Evolutionary conservation across 176 grass and related monocot species (phyloP), one percentile per base, ranked within the genome.

Genomic region (Olyra latifolia): DNA sequence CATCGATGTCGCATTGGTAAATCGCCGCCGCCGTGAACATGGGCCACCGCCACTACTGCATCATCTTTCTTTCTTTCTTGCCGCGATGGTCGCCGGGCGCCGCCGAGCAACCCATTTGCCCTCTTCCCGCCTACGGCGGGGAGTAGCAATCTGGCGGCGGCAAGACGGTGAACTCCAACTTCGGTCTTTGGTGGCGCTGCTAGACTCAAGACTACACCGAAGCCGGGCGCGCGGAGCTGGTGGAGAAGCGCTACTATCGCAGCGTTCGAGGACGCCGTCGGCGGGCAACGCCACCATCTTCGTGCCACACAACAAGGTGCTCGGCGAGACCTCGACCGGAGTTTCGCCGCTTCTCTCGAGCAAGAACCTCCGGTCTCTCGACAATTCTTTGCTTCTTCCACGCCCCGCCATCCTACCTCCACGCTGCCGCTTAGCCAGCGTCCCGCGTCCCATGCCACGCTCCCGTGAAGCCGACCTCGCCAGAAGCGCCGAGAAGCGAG

Each of bases 151-250:
- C 8, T 6, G 43, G 22, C 35, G 7, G 27, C 58, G 38, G 43
- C 53, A 25, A 23, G 0, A 89, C 85, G 20, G 85, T 97, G 9
- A 91, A 82, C 92, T 94, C 95, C 16, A 97, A 91, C 63, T n/a
- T 97, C 88, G 1, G 91, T 97, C n/a, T 27, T 76, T 93, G 72
- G 94, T 93, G 11, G 88, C 88, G 29, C 73, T 97, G 3, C 81
- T 97, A 4, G 91, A 97, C 68, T 97, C 91, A n/a, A 5, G 89
- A 86, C 78, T 91, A 97, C 78, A 97, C 94, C 15, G 84, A 91
- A n/a, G n/a, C n/a, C n/a, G n/a, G n/a, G 55, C 81, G 93, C 0
- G 84, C 86, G 5, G 89, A 97, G 58, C 86, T 97, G 8, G 94
- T 97, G 25, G 94, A 97, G 88, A 97, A 97, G 91, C 89, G 16